These are phyloP conservation scores for Micractinium sp. DNA, from an alignment of 139 green algal genomes.

Conservation along the genomic window DNA sequence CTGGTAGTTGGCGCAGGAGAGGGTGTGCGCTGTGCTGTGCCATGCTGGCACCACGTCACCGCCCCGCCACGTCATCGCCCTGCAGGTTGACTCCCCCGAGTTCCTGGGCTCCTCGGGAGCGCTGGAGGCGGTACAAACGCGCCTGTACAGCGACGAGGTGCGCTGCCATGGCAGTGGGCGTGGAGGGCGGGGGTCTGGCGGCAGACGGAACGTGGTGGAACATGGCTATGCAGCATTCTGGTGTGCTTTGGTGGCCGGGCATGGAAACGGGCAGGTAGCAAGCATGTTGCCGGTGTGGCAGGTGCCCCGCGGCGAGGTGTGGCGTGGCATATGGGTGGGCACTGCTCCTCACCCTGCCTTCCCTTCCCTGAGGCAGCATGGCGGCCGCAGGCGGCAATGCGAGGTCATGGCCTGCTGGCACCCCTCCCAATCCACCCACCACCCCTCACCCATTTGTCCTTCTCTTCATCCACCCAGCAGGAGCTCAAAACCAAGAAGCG, in stretches of 20 bases:
- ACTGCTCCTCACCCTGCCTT: too few relatives aligned
- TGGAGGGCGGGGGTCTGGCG: background rate
- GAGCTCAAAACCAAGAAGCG: slow-evolving; percentile 58
- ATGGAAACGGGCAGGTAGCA: background rate
- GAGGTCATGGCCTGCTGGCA: background rate
- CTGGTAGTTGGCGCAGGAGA: too few relatives aligned
- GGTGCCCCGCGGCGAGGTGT: background rate
- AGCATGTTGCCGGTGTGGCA: background rate
- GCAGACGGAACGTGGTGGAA: background rate
- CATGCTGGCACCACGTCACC: too few relatives aligned
- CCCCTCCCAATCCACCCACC: too few relatives aligned
- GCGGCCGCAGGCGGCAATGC: too few relatives aligned
- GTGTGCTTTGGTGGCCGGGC: too few relatives aligned
- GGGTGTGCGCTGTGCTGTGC: too few relatives aligned
- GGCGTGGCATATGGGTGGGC: too few relatives aligned
- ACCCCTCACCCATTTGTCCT: too few relatives aligned
- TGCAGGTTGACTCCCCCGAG: slow-evolving; percentile 34
- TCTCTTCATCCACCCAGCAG: slow-evolving; percentile 13
- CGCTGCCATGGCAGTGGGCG: too few relatives aligned
- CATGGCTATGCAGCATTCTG: background rate
- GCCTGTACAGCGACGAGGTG: slow-evolving; percentile 55
- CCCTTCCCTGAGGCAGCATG: too few relatives aligned
- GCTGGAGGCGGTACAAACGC: slow-evolving; percentile 52
- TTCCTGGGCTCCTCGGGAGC: slow-evolving; percentile 41
- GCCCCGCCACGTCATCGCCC: background rate